phyloP scores from a whole-genome alignment of 306 rosid species.

The Ormosia emarginata region DNA sequence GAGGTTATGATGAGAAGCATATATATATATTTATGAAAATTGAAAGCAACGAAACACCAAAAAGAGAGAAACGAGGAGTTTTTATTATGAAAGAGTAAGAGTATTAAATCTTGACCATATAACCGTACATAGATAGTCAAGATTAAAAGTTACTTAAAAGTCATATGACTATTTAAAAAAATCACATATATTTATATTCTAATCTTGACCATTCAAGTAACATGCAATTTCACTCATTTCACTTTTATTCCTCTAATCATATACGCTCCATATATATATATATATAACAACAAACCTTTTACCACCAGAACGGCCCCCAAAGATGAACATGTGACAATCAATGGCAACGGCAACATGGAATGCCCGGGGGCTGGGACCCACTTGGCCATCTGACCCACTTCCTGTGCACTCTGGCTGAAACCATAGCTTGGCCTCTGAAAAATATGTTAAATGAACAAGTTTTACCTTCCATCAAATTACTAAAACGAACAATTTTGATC shows the following conservation, averaged over 20 bases:
- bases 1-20: slow-evolving; percentile 16
- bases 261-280: neutral
- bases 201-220: too few species aligned
- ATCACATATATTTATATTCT: too few species aligned
- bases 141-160: too few species aligned
- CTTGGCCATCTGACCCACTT: slow-evolving; percentile 71
- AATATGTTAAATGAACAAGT: neutral
- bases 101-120: too few species aligned
- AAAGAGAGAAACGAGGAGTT: too few species aligned
- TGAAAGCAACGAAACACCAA: neutral
- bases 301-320: slow-evolving; percentile 89
- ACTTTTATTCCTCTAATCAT: too few species aligned
- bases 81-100: too few species aligned
- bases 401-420: slow-evolving; percentile 92
- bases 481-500: neutral
- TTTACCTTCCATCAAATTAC: neutral
- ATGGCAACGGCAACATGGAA: slow-evolving; percentile 88
- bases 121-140: too few species aligned
- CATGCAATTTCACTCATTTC: too few species aligned
- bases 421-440: slow-evolving; percentile 76
- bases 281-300: slow-evolving; percentile 46
- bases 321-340: slow-evolving; percentile 94
- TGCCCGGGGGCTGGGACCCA: slow-evolving; percentile 88
- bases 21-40: neutral
- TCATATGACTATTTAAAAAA: too few species aligned